Base-by-base conservation (phyloP, 176 grass and related monocot species). In the Aegilops sharonensis region DNA sequence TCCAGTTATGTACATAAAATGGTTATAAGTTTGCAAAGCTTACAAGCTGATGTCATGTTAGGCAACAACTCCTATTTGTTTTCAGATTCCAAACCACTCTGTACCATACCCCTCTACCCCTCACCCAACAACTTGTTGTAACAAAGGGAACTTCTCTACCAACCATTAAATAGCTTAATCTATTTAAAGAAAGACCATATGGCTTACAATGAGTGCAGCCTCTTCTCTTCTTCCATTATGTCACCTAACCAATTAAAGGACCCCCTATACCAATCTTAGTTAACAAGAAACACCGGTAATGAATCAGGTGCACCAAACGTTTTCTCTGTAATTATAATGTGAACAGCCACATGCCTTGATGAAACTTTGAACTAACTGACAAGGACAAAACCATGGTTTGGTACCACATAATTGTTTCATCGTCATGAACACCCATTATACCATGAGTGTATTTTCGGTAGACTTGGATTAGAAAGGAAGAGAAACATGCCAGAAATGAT, bases 241-340 rank as follows among this genome's bases (percentile, higher is more conserved):
- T 39, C 63, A 88, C 85, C 85, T 69, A 84, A 81, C 81, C 32
- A 77, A 77, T 64, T 88, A 81, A 86, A 88, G 85, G 81, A 30
- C 45, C 77, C 77, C 64, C 63, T 71, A 85, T 18, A 81, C 68
- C 65, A 91, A 81, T 77, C 89, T 85, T 88, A 68, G 85, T 54
- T 88, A 45, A 18, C 63, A 91, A 88, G 89, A 81, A 91, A 88
- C 70, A 75, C 59, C 25, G 77, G 23, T 64, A 63, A 85, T 85
- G 54, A 25, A 80, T 84, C 85, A 84, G 47, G 70, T 60, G 29
- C 89, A 88, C 81, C 89, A 81, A 77, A 54, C 77, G 15, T 59
- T 21, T 81, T 50, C 81, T 66, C 50, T 71, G 37, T 23, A 61
- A 64, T 20, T 9, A 63, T 52, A 84, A 77, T 64, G 81, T 77